Conservation (phyloP, 106 monocot genomes). For the Dioscorea dumetorum region DNA sequence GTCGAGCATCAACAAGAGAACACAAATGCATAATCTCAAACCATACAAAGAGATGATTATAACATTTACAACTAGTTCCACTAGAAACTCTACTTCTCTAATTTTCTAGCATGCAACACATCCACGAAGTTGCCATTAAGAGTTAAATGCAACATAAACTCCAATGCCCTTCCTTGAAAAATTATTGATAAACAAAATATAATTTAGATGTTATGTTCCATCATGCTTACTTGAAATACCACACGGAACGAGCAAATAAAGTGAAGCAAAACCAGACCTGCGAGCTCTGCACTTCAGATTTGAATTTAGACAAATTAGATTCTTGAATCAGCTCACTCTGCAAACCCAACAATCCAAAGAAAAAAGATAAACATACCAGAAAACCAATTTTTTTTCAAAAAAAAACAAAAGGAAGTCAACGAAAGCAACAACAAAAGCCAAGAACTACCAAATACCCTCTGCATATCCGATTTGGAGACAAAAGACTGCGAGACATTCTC, state of each 20-base stretch:
- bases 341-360: background rate
- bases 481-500: slow-evolving; percentile 37
- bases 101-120: slow-evolving; percentile 40
- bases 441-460: slow-evolving; percentile 18
- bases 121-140: too few species aligned
- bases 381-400: too few species aligned
- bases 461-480: slow-evolving; percentile 34
- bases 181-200: too few species aligned
- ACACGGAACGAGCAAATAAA: too few species aligned
- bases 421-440: background rate
- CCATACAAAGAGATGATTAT: too few species aligned
- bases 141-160: too few species aligned
- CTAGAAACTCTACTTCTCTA: slow-evolving; percentile 49
- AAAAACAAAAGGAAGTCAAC: too few species aligned
- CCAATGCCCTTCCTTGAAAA: too few species aligned
- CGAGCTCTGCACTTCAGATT: slow-evolving; percentile 12
- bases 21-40: background rate
- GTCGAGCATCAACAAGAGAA: background rate
- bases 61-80: slow-evolving; percentile 59
- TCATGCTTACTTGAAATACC: too few species aligned
- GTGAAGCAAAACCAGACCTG: background rate
- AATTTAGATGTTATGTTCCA: too few species aligned
- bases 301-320: slow-evolving; percentile 6
- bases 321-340: slow-evolving; percentile 12
- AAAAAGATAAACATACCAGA: background rate